A percentile compares a stretch with the other conserved stretches of the same genome.
Evolutionary conservation across 2,329 filamentous ascomycete species (phyloP).

Genomic region (Aspergillus sp.): DNA sequence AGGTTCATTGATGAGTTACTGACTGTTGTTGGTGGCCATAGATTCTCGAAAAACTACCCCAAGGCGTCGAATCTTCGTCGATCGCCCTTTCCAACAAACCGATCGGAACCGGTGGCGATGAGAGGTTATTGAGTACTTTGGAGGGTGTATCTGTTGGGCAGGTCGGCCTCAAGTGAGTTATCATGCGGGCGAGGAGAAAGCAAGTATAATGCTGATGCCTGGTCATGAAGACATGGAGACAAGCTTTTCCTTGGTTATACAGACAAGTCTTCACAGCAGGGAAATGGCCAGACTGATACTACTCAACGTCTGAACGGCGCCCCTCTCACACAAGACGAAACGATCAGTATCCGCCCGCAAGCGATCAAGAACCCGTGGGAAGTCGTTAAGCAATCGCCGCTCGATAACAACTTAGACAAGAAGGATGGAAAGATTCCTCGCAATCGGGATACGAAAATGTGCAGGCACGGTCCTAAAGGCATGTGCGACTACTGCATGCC

Average conservation of each 20-base stretch:
- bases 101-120: slow-evolving; percentile 49
- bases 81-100: slow-evolving; percentile 56
- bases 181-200: background rate
- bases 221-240: slow-evolving; percentile 66
- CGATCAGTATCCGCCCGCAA: slow-evolving; percentile 53
- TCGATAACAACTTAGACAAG: slow-evolving; percentile 83
- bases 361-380: slow-evolving; percentile 88
- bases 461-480: slow-evolving; percentile 88
- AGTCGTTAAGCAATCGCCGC: slow-evolving; percentile 72
- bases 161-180: slow-evolving; percentile 51
- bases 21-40: slow-evolving; percentile 18
- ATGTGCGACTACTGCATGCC: slow-evolving; percentile 99
- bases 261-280: slow-evolving; percentile 47
- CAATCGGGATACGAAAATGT: slow-evolving; percentile 73
- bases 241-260: slow-evolving; percentile 81
- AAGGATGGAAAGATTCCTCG: slow-evolving; percentile 82
- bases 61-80: slow-evolving; percentile 48
- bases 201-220: background rate
- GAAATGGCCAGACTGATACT: slow-evolving; percentile 28
- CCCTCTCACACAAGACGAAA: slow-evolving; percentile 43
- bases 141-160: slow-evolving; percentile 50
- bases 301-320: slow-evolving; percentile 34
- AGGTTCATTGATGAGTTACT: slow-evolving; percentile 1
- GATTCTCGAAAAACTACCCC: slow-evolving; percentile 55
- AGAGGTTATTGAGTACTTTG: slow-evolving; percentile 46